Base-by-base conservation (phyloP, 1,139 yeast species). In the Geotrichum klebahnii region DNA sequence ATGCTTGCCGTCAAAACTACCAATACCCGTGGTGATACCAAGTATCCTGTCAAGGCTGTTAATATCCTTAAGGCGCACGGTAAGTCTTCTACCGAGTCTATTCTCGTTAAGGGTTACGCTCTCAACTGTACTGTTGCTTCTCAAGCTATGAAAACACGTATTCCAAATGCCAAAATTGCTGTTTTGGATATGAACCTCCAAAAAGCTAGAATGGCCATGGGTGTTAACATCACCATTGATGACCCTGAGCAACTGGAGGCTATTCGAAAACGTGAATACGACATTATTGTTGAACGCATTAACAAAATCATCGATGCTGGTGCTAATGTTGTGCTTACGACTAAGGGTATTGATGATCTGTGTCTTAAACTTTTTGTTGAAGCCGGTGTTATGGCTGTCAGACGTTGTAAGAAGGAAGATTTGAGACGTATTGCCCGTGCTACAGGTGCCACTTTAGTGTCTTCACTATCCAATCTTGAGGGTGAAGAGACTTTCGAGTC, bases 231-330 rank as follows among this genome's bases (percentile, higher is more conserved):
- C 67, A 90, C 92, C 65, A 88, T 94, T 63, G 96, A 88, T 61
- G 97, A 94, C 67, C 98, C 99, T 39, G 96, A 92, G 60, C 96
- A 89, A 71, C 78, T 94, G 61, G 99, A 94, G 72, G 92, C 89
- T 65, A 90, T 94, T 61, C 80, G 98, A 66, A 84, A 89, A 69
- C 81, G 97, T 64, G 99, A 94, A 72, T 83, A 84, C 62, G 97
- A 92, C 51, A 88, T 94, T 56, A 81, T 90, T 36, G 74, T 88
- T 58, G 98, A 92, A 66, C 84, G 94, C 69, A 84, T 92, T 61
- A 79, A 79, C 61, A 92, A 87, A 70, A 87, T 94, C 65, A 79
- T 94, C 64, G 80, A 76, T 57, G 82, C 97, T 8, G 99, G 99
- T 57, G 98, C 98, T 50, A 94, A 92, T 63, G 98, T 94, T 50